Evolutionary conservation across 2,329 filamentous ascomycete genomes (phyloP).

Genomic region (Aspergillus unguis): DNA sequence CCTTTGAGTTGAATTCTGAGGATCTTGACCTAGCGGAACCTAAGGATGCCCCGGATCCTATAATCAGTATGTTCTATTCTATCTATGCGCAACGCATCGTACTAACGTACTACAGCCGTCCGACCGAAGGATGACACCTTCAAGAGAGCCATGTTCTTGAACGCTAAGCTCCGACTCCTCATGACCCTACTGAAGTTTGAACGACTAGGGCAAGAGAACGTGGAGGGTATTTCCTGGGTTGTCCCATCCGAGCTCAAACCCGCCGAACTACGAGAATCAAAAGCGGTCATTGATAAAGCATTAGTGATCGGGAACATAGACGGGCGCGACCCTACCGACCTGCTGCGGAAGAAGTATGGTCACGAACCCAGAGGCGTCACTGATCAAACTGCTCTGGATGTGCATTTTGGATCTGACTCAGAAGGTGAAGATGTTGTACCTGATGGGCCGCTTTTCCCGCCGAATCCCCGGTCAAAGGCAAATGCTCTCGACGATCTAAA

Average conservation of each 20-base stretch:
- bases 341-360: conserved; percentile 67
- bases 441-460: conserved; percentile 64
- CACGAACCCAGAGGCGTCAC: conserved; percentile 36
- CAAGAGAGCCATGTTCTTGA: conserved; percentile 77
- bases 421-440: conserved; percentile 59
- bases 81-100: too few species aligned
- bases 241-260: conserved; percentile 66
- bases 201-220: conserved; percentile 64
- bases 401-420: conserved; percentile 67
- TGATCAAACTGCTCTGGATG: conserved; percentile 42
- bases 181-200: conserved; percentile 73
- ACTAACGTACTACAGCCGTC: conserved; percentile 47
- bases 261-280: conserved; percentile 62
- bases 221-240: conserved; percentile 72
- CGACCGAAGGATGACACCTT: conserved; percentile 64
- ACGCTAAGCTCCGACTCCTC: conserved; percentile 79
- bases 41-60: conserved; percentile 23
- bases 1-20: conserved; percentile 70
- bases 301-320: conserved; percentile 77
- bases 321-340: conserved; percentile 68
- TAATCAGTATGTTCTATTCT: conserved; percentile 46
- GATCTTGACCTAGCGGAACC: conserved; percentile 39
- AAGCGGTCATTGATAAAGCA: conserved; percentile 71
- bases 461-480: conserved; percentile 46
- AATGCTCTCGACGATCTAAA: conserved; percentile 58